Percentiles rank a stretch among this genome's conserved stretches.
Evolutionary conservation across 2,329 filamentous ascomycete genomes (phyloP).

Genomic region (Thielaviopsis musarum): DNA sequence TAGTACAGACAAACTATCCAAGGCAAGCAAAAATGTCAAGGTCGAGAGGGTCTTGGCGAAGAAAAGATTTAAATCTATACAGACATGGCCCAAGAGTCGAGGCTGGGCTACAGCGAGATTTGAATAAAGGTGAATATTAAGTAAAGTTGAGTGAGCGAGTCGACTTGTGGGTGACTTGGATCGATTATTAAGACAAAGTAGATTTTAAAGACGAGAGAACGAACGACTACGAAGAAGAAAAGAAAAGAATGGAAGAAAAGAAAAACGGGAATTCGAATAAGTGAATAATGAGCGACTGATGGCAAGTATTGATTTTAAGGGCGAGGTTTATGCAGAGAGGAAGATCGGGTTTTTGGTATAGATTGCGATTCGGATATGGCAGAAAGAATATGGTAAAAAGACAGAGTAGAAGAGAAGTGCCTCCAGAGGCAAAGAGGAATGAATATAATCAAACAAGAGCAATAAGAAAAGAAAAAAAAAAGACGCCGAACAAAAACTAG

Average conservation of each 20-base stretch:
- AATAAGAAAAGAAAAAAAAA: slow-evolving; percentile 2
- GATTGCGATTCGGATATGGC: background rate
- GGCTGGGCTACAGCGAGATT: background rate
- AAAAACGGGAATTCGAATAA: background rate
- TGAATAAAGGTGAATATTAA: background rate
- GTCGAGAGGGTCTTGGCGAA: slow-evolving; percentile 3
- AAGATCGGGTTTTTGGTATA: background rate
- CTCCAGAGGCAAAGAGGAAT: slow-evolving; percentile 4
- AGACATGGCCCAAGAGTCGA: slow-evolving; percentile 6
- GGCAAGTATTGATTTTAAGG: background rate
- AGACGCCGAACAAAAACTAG: slow-evolving; percentile 13
- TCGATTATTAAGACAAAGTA: background rate
- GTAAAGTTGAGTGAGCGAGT: background rate
- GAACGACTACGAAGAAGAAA: background rate
- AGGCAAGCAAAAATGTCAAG: background rate
- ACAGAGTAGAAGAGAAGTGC: slow-evolving; percentile 1
- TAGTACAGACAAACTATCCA: background rate
- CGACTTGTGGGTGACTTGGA: background rate
- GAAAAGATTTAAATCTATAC: background rate
- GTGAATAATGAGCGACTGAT: background rate
- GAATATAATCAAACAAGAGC: slow-evolving; percentile 2
- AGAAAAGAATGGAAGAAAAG: background rate
- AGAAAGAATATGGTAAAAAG: background rate
- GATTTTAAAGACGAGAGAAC: background rate
- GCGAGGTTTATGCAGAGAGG: background rate